These are phyloP conservation scores for Thermomucor indicae-seudaticae DNA, from an alignment of 371 early-diverging fungal species.

Conservation along the genomic window DNA sequence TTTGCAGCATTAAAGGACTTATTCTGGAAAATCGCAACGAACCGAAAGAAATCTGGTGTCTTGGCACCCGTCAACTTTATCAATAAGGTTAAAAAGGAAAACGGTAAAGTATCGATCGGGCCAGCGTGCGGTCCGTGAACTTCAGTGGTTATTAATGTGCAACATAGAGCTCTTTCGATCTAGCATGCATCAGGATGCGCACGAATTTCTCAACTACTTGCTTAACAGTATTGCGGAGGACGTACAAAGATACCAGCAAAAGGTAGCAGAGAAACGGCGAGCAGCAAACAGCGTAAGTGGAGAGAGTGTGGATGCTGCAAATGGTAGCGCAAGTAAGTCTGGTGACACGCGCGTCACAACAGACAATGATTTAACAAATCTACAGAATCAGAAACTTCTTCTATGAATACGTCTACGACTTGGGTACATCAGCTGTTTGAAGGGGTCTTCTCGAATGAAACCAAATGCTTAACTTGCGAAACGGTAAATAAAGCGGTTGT, in stretches of 20 bases:
- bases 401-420: constrained; percentile 38
- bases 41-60: constrained; percentile 81
- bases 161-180: constrained; percentile 81
- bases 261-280: constrained; percentile 2
- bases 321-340: constrained; percentile 1
- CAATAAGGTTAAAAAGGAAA: constrained; percentile 81
- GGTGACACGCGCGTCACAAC: not conserved
- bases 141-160: not conserved
- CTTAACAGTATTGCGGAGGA: constrained; percentile 91
- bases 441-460: constrained; percentile 93
- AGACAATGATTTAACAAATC: not conserved
- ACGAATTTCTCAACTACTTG: constrained; percentile 93
- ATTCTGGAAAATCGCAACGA: constrained; percentile 78
- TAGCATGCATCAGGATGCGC: constrained; percentile 96
- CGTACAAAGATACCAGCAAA: constrained; percentile 59
- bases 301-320: constrained; percentile 1
- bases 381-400: constrained; percentile 11
- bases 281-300: constrained; percentile 8
- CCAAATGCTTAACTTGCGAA: constrained; percentile 94
- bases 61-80: constrained; percentile 88
- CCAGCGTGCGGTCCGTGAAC: not conserved
- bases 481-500: constrained; percentile 48
- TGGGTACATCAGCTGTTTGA: constrained; percentile 97
- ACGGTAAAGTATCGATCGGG: constrained; percentile 55
- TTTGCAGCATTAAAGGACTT: constrained; percentile 85